Base-by-base conservation (phyloP, 495 filamentous ascomycete species). In the Hypoxylon rickii region DNA sequence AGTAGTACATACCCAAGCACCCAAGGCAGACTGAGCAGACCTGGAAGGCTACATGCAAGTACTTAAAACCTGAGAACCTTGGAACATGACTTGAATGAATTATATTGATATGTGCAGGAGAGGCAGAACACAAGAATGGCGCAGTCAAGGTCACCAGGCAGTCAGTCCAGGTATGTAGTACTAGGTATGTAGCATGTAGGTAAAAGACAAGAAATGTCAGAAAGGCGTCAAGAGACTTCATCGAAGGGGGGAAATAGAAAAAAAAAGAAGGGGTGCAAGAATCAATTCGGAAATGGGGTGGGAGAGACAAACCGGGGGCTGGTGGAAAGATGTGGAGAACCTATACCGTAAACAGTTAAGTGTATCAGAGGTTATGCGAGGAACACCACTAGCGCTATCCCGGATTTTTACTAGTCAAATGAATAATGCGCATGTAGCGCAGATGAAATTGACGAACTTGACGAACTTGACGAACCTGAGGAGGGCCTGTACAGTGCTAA, bases 211-310 rank as follows among this genome's bases (percentile, higher is more conserved):
- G n/a, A n/a, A n/a, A n/a, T n/a, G n/a, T n/a, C n/a, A n/a, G n/a
- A n/a, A n/a, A n/a, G n/a, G n/a, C n/a, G n/a, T 12, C n/a, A 7
- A 36, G 6, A 12, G 3, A 12, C 3, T 13, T 13, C 3, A 3
- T 13, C 49, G 44, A 43, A 52, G 48, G 43, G 48, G 46, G 36
- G 46, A 42, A 50, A 61, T 21, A 45, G 62, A 62, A 51, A 52
- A 61, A 37, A 55, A 58, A 55, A 51, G 43, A 63, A 59, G 52
- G 58, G 48, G 63, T 50, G 59, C 50, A 49, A 48, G 61, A 63
- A 56, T 60, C 56, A 69, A 63, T 61, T 68, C 54, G 65, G 58
- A 56, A 63, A 53, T 47, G 47, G 59, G 43, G 43, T 52, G 31
- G 13, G 29, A 53, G 31, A 43, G 34, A 46, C 18, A n/a, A 51